Base-by-base conservation (phyloP, 1,284 basidiomycete species). In the Exobasidium rhododendri region DNA sequence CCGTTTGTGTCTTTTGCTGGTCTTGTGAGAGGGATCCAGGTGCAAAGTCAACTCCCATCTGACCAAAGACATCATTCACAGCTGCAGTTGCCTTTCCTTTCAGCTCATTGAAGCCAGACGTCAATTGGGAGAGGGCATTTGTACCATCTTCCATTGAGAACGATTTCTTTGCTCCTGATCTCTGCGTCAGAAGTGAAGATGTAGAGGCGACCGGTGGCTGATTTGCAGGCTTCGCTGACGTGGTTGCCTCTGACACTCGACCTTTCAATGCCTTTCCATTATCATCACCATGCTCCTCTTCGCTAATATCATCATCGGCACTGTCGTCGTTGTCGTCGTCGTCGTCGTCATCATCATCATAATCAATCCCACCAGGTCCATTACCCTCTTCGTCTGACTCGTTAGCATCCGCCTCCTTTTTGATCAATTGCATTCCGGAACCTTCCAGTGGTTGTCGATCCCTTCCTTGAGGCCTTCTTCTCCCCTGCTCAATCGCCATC, bases 401-500 rank as follows among this genome's bases (percentile, higher is more conserved):
- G 17, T 64, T 64, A n/a, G 54, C 47, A 14, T 52, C 57, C 13
- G 62, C 63, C n/a, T 59, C 31, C 31, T 35, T 56, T 29, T 54
- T 61, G 49, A 69, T 22, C 29, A 43, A 62, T 53, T 4, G 49
- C 45, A 51, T 53, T 81, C 82, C 50, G 84, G 84, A 31, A 82
- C 83, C 29, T 80, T 83, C 65, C 5, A 69, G 53, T 1, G 63
- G 56, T 20, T 31, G 65, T 45, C 58, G 53, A 49, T 68, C 59
- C 32, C 63, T 65, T 24, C 62, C 61, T 29, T 81, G 80, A 24
- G 75, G 69, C 30, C 79, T 79, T 62, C 84, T 81, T 65, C 92
- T 84, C 2, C 90, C 91, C 80, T 98, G 94, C 68, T 92, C 91
- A 56, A 98, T 83, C 0, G 92, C 91, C 56, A 96, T 88, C 67